These are phyloP conservation scores for Pseudophaeomoniella oleicola DNA, from an alignment of 2,329 filamentous ascomycete species.

Conservation along the genomic window DNA sequence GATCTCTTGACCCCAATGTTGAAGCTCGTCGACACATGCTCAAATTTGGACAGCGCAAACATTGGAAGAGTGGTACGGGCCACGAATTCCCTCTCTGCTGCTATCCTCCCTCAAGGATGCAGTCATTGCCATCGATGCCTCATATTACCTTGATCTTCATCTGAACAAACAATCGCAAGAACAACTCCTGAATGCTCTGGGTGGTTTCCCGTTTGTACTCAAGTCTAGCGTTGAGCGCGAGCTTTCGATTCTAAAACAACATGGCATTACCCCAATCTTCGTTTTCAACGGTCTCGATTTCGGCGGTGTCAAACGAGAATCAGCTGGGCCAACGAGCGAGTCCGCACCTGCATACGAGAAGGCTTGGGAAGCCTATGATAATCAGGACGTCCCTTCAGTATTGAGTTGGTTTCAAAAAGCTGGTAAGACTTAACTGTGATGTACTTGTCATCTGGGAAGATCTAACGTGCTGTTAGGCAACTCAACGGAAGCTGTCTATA, in stretches of 20 bases:
- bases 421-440: slow-evolving; percentile 42
- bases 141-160: slow-evolving; percentile 71
- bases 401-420: slow-evolving; percentile 77
- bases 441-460: no score
- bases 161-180: slow-evolving; percentile 62
- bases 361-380: slow-evolving; percentile 80
- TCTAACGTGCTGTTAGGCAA: slow-evolving; percentile 42
- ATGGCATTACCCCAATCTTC: slow-evolving; percentile 67
- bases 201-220: slow-evolving; percentile 71
- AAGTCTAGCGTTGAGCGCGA: slow-evolving; percentile 61
- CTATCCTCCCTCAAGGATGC: slow-evolving; percentile 59
- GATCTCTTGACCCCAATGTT: slow-evolving; percentile 3
- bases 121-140: slow-evolving; percentile 73
- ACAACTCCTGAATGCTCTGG: slow-evolving; percentile 77
- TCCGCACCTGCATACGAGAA: slow-evolving; percentile 55
- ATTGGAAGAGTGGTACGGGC: slow-evolving; percentile 43
- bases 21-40: slow-evolving; percentile 1
- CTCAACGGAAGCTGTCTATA: slow-evolving; percentile 59
- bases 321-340: slow-evolving; percentile 40
- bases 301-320: slow-evolving; percentile 55
- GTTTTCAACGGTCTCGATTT: slow-evolving; percentile 82
- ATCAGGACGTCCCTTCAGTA: slow-evolving; percentile 62
- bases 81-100: slow-evolving; percentile 41
- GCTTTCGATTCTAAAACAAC: slow-evolving; percentile 54
- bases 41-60: slow-evolving; percentile 26